These are phyloP conservation scores for Aspergillus bertholletiae DNA, from an alignment of 495 filamentous ascomycete species.

Conservation along the genomic window DNA sequence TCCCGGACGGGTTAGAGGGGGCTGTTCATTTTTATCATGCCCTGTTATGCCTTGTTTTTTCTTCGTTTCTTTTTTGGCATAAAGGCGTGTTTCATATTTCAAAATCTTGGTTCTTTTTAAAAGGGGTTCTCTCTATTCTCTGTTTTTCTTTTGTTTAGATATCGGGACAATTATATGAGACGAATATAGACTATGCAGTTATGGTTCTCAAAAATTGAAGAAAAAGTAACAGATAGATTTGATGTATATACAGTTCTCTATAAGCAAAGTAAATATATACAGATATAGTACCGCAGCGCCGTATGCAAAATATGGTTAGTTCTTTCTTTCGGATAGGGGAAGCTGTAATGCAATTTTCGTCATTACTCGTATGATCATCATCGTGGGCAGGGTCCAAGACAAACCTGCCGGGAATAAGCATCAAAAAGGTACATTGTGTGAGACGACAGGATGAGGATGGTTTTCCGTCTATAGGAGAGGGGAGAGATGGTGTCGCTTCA, in stretches of 20 bases:
- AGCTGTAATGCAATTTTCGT: neutral
- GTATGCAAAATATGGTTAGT: neutral
- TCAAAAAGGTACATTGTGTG: no score
- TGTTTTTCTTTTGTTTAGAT: neutral
- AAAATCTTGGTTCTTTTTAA: constrained; percentile 5
- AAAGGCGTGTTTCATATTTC: neutral
- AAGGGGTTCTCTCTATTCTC: neutral
- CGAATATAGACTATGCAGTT: neutral
- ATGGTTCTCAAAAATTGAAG: neutral
- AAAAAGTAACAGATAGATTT: neutral
- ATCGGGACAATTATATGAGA: neutral
- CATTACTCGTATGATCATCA: constrained; percentile 8
- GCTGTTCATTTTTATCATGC: neutral
- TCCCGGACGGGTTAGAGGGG: constrained; percentile 54
- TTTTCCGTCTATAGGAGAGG: neutral
- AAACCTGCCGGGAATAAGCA: neutral
- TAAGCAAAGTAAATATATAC: neutral
- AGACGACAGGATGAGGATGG: neutral
- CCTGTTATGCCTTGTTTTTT: constrained; percentile 5
- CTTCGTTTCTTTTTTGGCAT: constrained; percentile 3
- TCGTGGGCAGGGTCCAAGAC: neutral
- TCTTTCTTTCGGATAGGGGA: neutral
- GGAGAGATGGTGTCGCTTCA: no score
- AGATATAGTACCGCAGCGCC: neutral
- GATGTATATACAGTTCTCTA: neutral